Base-by-base conservation (phyloP, 2,329 filamentous ascomycete species). In the Mycogone perniciosa region DNA sequence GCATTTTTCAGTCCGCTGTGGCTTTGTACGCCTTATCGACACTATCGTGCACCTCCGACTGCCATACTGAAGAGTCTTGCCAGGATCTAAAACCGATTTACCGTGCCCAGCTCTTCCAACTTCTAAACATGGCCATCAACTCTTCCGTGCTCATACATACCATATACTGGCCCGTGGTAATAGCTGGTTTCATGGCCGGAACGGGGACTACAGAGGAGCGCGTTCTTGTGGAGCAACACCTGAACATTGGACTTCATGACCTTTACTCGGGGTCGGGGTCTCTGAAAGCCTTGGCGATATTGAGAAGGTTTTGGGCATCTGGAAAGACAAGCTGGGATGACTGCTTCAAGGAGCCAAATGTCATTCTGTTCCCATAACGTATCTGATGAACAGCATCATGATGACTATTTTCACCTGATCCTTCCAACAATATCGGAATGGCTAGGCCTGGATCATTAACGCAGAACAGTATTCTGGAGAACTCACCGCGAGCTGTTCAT, bases 301-400 rank as follows among this genome's bases (percentile, higher is more conserved):
- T 50, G 13, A 31, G 33, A 20, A 50, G 30, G 10, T 43, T 43
- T 30, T 45, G 48, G 48, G 41, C 34, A 7, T 44, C 31, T 31
- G 48, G 48, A 10, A 31, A 39, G 11, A 39, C 42, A 8, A 33
- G 20, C 4, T 50, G 48, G 48, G 27, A 50, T 40, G 33, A 44
- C 7, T 39, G 26, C 13, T 50, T 50, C 31, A 43, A 20, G 6
- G 46, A 49, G 39, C 10, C 31, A 26, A 49, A 49, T 30, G 31
- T 49, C 7, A 49, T 49, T 5, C 41, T 42, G 30, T 27, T 46
- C 59, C 59, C 37, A 7, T 46, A 26, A 27, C 31, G 7, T 8
- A n/a, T 26, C 6, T 30, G 7, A 20, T 7, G 8, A 39, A 6
- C 4, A 31, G 29, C 26, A 34, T 34, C 7, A 26, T 8, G 6